Evolutionary conservation across 2,329 filamentous ascomycete genomes (phyloP).

Genomic region (Monilinia fructigena): DNA sequence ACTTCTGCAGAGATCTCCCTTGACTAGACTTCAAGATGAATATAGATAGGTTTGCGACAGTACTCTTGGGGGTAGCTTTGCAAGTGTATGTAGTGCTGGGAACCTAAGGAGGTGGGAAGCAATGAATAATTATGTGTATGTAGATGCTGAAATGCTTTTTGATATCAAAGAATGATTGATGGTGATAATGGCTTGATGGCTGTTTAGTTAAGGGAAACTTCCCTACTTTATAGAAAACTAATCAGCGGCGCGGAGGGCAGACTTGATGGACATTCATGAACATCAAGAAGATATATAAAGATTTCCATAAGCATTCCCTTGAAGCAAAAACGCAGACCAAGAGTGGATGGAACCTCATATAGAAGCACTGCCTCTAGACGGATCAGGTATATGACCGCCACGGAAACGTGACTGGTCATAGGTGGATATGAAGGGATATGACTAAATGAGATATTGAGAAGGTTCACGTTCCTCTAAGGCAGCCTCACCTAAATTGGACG

Average conservation of each 20-base stretch:
- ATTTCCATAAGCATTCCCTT: conserved; percentile 7
- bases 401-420: conserved; percentile 31
- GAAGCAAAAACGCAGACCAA: background rate
- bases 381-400: conserved; percentile 31
- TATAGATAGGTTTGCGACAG: background rate
- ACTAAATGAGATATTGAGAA: conserved; percentile 18
- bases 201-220: background rate
- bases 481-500: conserved; percentile 28
- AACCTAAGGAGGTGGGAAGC: background rate
- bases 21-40: background rate
- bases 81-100: background rate
- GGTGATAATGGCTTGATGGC: conserved; percentile 15
- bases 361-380: conserved; percentile 36
- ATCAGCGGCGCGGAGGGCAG: conserved; percentile 12
- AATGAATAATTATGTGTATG: background rate
- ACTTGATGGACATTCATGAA: background rate
- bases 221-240: conserved; percentile 21
- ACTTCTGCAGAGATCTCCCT: background rate
- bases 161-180: conserved; percentile 4
- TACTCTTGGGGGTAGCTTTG: background rate
- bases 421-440: conserved; percentile 24
- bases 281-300: conserved; percentile 28
- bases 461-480: conserved; percentile 26
- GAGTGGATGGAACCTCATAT: conserved; percentile 23
- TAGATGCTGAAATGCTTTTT: background rate